Conservation (phyloP, 805 yeast genomes). For the Nakazawaea populi region DNA sequence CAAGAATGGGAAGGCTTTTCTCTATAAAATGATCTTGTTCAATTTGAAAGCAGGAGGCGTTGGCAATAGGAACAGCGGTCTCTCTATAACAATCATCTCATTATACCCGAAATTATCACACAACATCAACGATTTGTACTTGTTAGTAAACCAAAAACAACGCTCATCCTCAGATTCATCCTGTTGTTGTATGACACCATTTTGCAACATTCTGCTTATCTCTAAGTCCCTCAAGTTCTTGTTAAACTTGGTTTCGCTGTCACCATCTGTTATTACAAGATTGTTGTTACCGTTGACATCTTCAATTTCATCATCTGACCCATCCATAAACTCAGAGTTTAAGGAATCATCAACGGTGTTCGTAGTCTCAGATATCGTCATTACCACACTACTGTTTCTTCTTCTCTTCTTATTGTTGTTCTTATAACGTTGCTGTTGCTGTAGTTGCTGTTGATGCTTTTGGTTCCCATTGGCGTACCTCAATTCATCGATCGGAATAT, state of each 20-base stretch:
- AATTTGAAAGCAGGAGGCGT: constrained; percentile 61
- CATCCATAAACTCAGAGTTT: constrained; percentile 18
- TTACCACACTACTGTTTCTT: constrained; percentile 22
- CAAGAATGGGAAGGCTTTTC: too few relatives aligned
- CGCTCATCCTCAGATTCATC: constrained; percentile 24
- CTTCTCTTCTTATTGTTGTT: constrained; percentile 25
- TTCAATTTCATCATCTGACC: constrained; percentile 27
- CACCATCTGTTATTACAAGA: constrained; percentile 1
- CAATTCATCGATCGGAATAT: constrained; percentile 39
- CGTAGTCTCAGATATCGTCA: constrained; percentile 32
- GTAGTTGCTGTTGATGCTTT: constrained; percentile 25
- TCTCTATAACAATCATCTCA: constrained; percentile 70
- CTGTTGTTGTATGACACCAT: constrained; percentile 9
- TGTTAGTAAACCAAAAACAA: constrained; percentile 70
- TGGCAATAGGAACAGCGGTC: constrained; percentile 56
- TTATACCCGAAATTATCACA: constrained; percentile 48
- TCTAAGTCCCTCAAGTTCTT: constrained; percentile 12
- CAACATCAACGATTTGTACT: constrained; percentile 66
- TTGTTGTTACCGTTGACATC: constrained; percentile 16
- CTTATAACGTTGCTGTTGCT: constrained; percentile 25
- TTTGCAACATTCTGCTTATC: constrained; percentile 10
- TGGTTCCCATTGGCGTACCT: constrained; percentile 23
- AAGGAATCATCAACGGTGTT: constrained; percentile 14
- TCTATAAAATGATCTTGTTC: constrained; percentile 44
- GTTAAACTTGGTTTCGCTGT: neutral